Percentiles rank a stretch among this genome's conserved stretches.
Conservation (phyloP, 768 basidiomycete species). For the Pleurotus citrinopileatus region DNA sequence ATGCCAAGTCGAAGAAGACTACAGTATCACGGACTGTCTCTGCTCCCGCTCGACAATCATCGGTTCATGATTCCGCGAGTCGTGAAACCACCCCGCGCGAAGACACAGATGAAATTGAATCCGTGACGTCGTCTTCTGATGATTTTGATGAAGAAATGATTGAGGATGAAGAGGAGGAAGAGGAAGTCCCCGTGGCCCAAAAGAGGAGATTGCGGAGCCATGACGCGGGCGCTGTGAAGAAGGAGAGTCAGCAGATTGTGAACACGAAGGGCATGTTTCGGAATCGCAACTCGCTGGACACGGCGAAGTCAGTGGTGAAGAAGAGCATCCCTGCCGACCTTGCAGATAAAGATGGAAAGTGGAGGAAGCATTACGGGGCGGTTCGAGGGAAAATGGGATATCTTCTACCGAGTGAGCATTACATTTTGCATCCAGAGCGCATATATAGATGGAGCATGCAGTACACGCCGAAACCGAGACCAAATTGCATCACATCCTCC, state of each 20-base stretch:
- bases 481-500: constrained; percentile 67
- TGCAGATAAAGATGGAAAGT: constrained; percentile 48
- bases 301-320: background rate
- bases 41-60: constrained; percentile 9
- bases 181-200: too few relatives aligned
- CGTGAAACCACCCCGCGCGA: constrained; percentile 9
- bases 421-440: background rate
- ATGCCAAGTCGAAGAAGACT: constrained; percentile 20
- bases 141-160: background rate
- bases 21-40: constrained; percentile 11
- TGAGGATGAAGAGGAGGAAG: background rate
- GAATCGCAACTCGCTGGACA: background rate
- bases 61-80: too few relatives aligned
- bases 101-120: background rate
- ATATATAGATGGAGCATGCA: constrained; percentile 22
- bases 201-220: too few relatives aligned
- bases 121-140: background rate
- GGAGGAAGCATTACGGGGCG: constrained; percentile 45
- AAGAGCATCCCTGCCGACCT: constrained; percentile 31
- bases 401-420: constrained; percentile 56
- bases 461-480: constrained; percentile 66
- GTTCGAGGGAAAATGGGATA: constrained; percentile 54
- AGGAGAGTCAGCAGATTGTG: constrained; percentile 13
- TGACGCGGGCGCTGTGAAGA: background rate
- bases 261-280: constrained; percentile 12